Percentiles rank a stretch among this genome's conserved stretches.
Conservation (phyloP, 108 stramenopile genomes). For the Cyclotella atomus region DNA sequence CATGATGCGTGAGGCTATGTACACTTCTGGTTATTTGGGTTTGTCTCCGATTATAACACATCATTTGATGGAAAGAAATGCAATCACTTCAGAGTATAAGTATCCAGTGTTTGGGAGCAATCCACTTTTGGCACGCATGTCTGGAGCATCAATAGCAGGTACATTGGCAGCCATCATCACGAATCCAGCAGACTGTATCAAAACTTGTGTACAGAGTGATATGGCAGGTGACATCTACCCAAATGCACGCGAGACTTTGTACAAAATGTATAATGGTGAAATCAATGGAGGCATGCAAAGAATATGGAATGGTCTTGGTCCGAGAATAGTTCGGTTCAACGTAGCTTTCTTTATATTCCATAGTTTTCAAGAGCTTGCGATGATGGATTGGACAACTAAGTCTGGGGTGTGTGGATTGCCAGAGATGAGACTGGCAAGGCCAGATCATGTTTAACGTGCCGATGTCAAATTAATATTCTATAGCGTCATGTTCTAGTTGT, state of each 20-base stretch:
- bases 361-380: conserved; percentile 22
- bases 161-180: conserved; percentile 24
- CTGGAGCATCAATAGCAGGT: conserved; percentile 30
- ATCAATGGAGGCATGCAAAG: conserved; percentile 9
- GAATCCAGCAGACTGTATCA: conserved; percentile 27
- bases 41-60: conserved; percentile 34
- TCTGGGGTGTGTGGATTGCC: neutral
- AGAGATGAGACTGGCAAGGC: conserved; percentile 5
- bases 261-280: conserved; percentile 8
- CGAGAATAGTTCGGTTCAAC: conserved; percentile 25
- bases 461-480: too few species aligned
- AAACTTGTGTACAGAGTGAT: conserved; percentile 35
- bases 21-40: conserved; percentile 38
- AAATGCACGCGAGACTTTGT: conserved; percentile 11
- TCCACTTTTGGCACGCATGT: conserved; percentile 10
- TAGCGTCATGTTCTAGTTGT: too few species aligned
- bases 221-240: conserved; percentile 9
- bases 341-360: conserved; percentile 30
- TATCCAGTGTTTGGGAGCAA: conserved; percentile 10
- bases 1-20: conserved; percentile 26
- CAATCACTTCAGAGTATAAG: neutral
- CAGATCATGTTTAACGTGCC: neutral
- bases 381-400: conserved; percentile 14
- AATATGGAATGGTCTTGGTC: conserved; percentile 22
- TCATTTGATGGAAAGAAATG: conserved; percentile 13